phyloP scores from a whole-genome alignment of 176 grass and related monocot species.

The Thalia dealbata region DNA sequence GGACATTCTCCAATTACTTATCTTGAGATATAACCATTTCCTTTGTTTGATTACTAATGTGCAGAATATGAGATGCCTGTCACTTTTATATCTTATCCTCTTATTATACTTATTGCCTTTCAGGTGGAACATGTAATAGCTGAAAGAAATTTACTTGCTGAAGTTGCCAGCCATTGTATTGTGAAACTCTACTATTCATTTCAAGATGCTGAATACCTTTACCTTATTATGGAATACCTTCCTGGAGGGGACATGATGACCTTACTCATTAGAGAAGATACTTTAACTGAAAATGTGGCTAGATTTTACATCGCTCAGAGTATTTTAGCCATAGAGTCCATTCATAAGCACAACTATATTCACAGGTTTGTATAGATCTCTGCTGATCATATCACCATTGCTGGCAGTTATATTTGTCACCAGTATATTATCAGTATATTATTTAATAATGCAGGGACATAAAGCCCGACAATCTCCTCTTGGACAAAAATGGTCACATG shows the following conservation, averaged over 20 bases:
- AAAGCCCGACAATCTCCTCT: slow-evolving; percentile 91
- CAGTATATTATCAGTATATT: not conserved
- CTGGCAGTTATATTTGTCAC: not conserved
- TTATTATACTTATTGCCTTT: slow-evolving; percentile 2
- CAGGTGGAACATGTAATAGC: slow-evolving; percentile 77
- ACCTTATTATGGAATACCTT: slow-evolving; percentile 83
- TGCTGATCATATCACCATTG: not conserved
- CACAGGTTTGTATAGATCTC: slow-evolving; percentile 41
- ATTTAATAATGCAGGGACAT: slow-evolving; percentile 66
- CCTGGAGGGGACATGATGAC: slow-evolving; percentile 88
- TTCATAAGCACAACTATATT: slow-evolving; percentile 84
- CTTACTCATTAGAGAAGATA: slow-evolving; percentile 51
- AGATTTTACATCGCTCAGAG: slow-evolving; percentile 66
- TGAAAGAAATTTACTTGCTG: slow-evolving; percentile 70
- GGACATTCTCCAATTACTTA: not conserved
- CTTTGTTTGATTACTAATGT: not conserved
- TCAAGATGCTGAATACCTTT: slow-evolving; percentile 64
- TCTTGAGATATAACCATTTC: not conserved
- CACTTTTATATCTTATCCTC: not conserved
- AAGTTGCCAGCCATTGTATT: slow-evolving; percentile 67
- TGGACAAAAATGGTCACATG: slow-evolving; percentile 97
- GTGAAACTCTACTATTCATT: slow-evolving; percentile 81
- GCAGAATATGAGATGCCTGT: not conserved
- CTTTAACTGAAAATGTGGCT: slow-evolving; percentile 55
- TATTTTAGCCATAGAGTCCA: slow-evolving; percentile 76